Evolutionary conservation across 495 filamentous ascomycete genomes (phyloP), one percentile per base, ranked within the genome.

Genomic region (Cercophora newfieldiana): DNA sequence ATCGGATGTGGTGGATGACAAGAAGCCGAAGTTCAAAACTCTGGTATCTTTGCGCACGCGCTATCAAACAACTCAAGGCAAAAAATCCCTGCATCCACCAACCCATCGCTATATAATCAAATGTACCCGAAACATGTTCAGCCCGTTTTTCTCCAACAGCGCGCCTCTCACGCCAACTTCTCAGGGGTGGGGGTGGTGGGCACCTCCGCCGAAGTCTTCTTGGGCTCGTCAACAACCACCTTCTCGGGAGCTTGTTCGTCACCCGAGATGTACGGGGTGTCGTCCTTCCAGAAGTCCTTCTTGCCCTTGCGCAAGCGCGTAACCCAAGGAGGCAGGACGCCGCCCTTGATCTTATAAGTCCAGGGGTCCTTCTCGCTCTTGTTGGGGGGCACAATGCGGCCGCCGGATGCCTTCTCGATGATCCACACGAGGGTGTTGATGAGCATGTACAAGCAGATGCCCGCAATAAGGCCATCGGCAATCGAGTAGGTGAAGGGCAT

Each of bases 401-500:
- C 91, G 0, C 83, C 80, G 2, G 87, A 88, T 12, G 74, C 71
- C 74, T 85, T 83, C 74, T 88, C 85, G 59, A 94, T 79, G 48
- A 90, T 14, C 85, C 86, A 92, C 0, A 87, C 85, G 28, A 82
- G 70, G 1, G 78, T 79, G 75, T 94, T 94, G 66, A 94, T 76
- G 49, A 87, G 70, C 60, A 87, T 87, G 71, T 94, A 94, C 64
- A 87, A 83, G 62, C 89, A 80, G 70, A 94, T 91, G 48, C 91
- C 91, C 3, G 81, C 88, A 59, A 92, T 91, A 16, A 92, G 82
- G 24, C 90, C 90, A 72, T 93, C 89, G 18, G 90, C 89, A 69
- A 93, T 92, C 53, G 87, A 81, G 75, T 91, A 92, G 22, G 90
- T 93, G 78, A 93, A 93, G n/a, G 91, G 90, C 91, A 94, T 94